These are phyloP conservation scores for Boeremia exigua DNA, from an alignment of 2,329 filamentous ascomycete species.

Conservation along the genomic window DNA sequence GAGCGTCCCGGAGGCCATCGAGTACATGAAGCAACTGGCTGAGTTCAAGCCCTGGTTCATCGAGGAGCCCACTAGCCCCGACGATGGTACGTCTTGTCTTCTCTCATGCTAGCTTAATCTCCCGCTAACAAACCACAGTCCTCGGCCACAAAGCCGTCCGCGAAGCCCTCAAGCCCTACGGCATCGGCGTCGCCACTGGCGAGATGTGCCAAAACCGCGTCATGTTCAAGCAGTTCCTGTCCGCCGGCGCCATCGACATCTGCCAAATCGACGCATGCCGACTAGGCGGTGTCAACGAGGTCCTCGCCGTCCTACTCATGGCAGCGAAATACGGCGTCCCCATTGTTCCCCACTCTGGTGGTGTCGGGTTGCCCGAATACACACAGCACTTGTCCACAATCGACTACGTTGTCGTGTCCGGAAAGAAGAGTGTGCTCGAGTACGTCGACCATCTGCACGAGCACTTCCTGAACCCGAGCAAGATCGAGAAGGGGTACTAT, in stretches of 20 bases:
- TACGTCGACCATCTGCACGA: constrained; percentile 94
- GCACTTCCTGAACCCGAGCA: constrained; percentile 83
- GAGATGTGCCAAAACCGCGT: constrained; percentile 97
- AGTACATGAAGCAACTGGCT: constrained; percentile 80
- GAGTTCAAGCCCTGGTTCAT: constrained; percentile 94
- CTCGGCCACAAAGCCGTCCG: constrained; percentile 86
- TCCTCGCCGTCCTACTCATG: constrained; percentile 86
- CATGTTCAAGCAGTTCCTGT: constrained; percentile 90
- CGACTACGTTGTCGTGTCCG: constrained; percentile 86
- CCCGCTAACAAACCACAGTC: no score
- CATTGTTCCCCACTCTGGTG: constrained; percentile 87
- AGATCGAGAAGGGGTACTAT: constrained; percentile 85
- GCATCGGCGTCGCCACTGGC: constrained; percentile 85
- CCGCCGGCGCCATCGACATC: constrained; percentile 80
- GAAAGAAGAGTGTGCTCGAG: constrained; percentile 82
- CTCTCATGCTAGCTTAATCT: no score
- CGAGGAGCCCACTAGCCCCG: constrained; percentile 89
- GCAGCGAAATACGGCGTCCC: constrained; percentile 80
- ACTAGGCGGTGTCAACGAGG: constrained; percentile 89
- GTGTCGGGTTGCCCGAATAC: constrained; percentile 90
- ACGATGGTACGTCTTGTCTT: no score
- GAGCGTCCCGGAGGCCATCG: constrained; percentile 87
- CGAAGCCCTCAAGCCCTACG: constrained; percentile 75
- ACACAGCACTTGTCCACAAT: constrained; percentile 92
- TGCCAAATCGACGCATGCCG: constrained; percentile 92